These are phyloP conservation scores for Apophysomyces elegans DNA, from an alignment of 371 early-diverging fungal species.

Conservation along the genomic window DNA sequence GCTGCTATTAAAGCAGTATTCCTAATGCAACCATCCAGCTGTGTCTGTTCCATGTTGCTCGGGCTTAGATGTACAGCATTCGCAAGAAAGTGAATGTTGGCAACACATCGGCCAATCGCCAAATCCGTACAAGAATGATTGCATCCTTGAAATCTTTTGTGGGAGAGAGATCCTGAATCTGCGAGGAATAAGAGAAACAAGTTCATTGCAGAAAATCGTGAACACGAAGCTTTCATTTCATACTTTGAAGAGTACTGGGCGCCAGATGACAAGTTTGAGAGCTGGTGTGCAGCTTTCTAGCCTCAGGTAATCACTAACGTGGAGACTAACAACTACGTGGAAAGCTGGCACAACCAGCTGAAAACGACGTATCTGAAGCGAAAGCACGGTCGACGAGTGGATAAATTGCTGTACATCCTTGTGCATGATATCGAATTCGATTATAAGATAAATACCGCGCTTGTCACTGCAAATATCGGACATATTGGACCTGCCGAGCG, in stretches of 20 bases:
- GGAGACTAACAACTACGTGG: conserved; percentile 14
- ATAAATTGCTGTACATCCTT: conserved; percentile 12
- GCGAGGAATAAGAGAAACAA: no score
- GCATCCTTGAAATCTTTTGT: no score
- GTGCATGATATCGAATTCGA: conserved; percentile 8
- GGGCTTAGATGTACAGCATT: neutral
- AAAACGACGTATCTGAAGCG: conserved; percentile 12
- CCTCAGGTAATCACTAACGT: conserved; percentile 5
- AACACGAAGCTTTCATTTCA: neutral
- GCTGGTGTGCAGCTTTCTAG: conserved; percentile 8
- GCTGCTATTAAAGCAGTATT: neutral
- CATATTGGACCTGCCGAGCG: neutral
- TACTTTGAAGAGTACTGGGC: neutral
- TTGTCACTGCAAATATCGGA: neutral
- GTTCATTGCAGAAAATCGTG: no score
- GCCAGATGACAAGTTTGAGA: neutral
- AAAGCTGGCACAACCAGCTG: conserved; percentile 16
- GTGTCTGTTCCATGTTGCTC: neutral
- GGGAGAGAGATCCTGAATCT: no score
- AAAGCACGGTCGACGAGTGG: conserved; percentile 11
- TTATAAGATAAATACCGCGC: neutral
- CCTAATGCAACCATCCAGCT: neutral
- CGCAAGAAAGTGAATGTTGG: neutral
- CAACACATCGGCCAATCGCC: neutral
- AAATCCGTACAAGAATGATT: neutral